Percentiles rank a stretch among this genome's conserved stretches.
phyloP scores from a whole-genome alignment of 768 basidiomycete genomes.

The Calvatia gigantea region DNA sequence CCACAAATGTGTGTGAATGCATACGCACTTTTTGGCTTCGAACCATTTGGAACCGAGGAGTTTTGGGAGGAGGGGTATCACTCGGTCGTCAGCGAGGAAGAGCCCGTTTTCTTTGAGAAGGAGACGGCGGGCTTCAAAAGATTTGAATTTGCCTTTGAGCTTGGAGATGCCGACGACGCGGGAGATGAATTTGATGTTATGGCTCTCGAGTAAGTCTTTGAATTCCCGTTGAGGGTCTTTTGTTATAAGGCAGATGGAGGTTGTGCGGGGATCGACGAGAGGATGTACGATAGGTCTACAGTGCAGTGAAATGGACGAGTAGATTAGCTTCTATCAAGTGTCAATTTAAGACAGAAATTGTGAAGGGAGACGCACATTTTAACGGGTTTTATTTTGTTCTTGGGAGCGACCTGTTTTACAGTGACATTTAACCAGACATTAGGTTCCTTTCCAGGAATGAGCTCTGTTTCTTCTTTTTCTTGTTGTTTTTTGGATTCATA shows the following conservation, averaged over 20 bases:
- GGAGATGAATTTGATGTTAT: slow-evolving; percentile 85
- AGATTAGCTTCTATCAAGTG: slow-evolving; percentile 8
- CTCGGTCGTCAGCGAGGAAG: slow-evolving; percentile 90
- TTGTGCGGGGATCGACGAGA: slow-evolving; percentile 77
- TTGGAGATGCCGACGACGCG: slow-evolving; percentile 90
- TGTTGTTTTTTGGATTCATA: slow-evolving; percentile 64
- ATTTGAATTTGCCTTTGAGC: slow-evolving; percentile 90
- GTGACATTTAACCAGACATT: slow-evolving; percentile 87
- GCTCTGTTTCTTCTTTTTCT: slow-evolving; percentile 68
- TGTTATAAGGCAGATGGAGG: slow-evolving; percentile 83
- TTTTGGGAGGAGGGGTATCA: slow-evolving; percentile 83
- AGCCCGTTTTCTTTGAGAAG: slow-evolving; percentile 86
- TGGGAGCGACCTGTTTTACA: slow-evolving; percentile 77
- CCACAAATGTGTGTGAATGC: background rate
- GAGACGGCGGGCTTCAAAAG: slow-evolving; percentile 77
- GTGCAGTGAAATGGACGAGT: slow-evolving; percentile 6
- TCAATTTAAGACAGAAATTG: background rate
- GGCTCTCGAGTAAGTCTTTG: slow-evolving; percentile 82
- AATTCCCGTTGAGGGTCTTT: slow-evolving; percentile 96
- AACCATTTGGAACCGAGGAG: slow-evolving; percentile 90
- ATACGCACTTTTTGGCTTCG: slow-evolving; percentile 87
- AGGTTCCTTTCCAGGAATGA: slow-evolving; percentile 77
- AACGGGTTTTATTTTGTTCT: slow-evolving; percentile 73
- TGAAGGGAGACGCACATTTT: slow-evolving; percentile 57
- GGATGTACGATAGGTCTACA: slow-evolving; percentile 73